Conservation (phyloP, 2,329 filamentous ascomycete species). For the Aspergillus oerlinghausenensis region DNA sequence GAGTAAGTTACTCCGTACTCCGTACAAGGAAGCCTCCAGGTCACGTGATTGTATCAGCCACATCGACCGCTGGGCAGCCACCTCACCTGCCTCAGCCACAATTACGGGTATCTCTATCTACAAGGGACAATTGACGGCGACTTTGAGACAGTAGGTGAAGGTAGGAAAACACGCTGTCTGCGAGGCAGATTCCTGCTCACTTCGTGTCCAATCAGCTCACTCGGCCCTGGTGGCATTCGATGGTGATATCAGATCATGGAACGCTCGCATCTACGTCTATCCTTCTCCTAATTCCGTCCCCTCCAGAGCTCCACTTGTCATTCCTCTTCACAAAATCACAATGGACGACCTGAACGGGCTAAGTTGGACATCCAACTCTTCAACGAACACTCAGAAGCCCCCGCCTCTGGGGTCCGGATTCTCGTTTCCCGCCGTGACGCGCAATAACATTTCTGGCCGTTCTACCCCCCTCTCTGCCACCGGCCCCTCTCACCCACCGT, state of each 20-base stretch:
- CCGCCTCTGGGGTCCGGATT: slow-evolving; percentile 33
- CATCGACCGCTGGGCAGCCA: background rate
- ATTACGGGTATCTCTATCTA: slow-evolving; percentile 9
- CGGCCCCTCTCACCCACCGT: slow-evolving; percentile 31
- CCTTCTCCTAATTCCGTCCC: slow-evolving; percentile 16
- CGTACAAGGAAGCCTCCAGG: no score
- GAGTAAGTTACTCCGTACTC: background rate
- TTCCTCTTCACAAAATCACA: slow-evolving; percentile 10
- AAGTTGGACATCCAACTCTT: slow-evolving; percentile 38
- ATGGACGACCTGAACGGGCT: slow-evolving; percentile 48
- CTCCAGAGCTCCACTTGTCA: slow-evolving; percentile 16
- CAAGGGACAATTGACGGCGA: slow-evolving; percentile 5
- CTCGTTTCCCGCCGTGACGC: slow-evolving; percentile 33
- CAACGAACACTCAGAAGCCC: slow-evolving; percentile 30
- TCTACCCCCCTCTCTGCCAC: slow-evolving; percentile 39
- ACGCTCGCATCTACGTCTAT: slow-evolving; percentile 9
- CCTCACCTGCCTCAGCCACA: slow-evolving; percentile 7
- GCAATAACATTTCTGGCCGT: slow-evolving; percentile 38
- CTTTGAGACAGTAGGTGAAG: background rate
- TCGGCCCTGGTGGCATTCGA: slow-evolving; percentile 8
- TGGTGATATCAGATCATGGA: slow-evolving; percentile 19
- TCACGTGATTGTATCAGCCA: slow-evolving; percentile 3
- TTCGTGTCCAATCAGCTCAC: slow-evolving; percentile 4
- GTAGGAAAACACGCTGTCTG: background rate
- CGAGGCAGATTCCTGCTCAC: background rate